A percentile compares a stretch with the other conserved stretches of the same genome.
These are phyloP conservation scores for Umbelopsis isabellina DNA, from an alignment of 192 early-diverging fungal genomes.

Conservation along the genomic window DNA sequence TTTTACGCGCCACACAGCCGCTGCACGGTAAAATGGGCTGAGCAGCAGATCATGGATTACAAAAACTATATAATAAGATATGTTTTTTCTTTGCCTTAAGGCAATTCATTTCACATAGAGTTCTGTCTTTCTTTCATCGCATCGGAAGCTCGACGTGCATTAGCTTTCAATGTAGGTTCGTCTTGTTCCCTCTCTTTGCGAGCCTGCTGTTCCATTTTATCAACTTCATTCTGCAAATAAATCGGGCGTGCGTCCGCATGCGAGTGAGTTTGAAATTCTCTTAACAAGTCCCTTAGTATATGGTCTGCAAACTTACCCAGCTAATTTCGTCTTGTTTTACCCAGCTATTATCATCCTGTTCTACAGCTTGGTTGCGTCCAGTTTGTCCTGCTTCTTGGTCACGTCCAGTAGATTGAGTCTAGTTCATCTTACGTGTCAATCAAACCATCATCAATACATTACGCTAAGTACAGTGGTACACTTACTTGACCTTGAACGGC, in stretches of 20 bases:
- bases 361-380: no score
- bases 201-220: background rate
- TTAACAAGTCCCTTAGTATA: background rate
- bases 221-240: background rate
- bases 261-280: constrained; percentile 8
- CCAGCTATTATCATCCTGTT: constrained; percentile 2
- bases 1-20: background rate
- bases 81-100: background rate
- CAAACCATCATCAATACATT: background rate
- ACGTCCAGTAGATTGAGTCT: background rate
- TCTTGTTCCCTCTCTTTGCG: constrained; percentile 18
- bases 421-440: background rate
- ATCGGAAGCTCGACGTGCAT: background rate
- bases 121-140: constrained; percentile 1
- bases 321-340: constrained; percentile 1
- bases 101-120: background rate
- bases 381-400: background rate
- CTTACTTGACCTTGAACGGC: background rate
- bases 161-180: background rate
- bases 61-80: background rate
- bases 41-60: background rate
- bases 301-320: background rate
- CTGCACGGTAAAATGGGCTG: background rate
- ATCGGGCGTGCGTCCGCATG: background rate
- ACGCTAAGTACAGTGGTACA: background rate